Evolutionary conservation across 345 rosid species (phyloP).

Genomic region (Cardamine chenopodiifolia): DNA sequence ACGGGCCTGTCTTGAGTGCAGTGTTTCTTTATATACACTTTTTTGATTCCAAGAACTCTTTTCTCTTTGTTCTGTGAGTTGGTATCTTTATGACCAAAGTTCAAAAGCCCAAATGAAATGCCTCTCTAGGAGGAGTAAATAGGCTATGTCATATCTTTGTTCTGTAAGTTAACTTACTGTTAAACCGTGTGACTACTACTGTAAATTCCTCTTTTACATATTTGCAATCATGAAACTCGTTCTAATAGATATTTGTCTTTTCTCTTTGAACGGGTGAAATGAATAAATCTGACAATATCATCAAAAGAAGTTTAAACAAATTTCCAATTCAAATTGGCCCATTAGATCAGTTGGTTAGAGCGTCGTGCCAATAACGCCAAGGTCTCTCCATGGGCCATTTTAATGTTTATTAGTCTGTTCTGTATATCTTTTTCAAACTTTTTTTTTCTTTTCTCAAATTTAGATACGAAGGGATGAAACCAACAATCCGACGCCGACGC

Average conservation of each 20-base stretch:
- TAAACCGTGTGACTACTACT: conserved; percentile 25
- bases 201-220: neutral
- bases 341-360: conserved; percentile 75
- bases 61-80: conserved; percentile 27
- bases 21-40: conserved; percentile 7
- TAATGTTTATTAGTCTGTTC: neutral
- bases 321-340: neutral
- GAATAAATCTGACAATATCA: neutral
- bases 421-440: neutral
- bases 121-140: conserved; percentile 26
- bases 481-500: conserved; percentile 34
- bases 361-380: conserved; percentile 94
- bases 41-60: conserved; percentile 14
- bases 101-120: neutral
- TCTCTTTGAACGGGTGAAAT: neutral
- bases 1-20: conserved; percentile 33
- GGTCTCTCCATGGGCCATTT: conserved; percentile 72
- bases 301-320: neutral
- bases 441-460: neutral
- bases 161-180: conserved; percentile 22
- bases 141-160: conserved; percentile 24
- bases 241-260: neutral
- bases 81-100: conserved; percentile 19
- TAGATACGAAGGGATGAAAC: neutral
- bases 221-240: neutral